A percentile compares a stretch with the other conserved stretches of the same genome.
phyloP scores from a whole-genome alignment of 2,329 filamentous ascomycete genomes.

The Lanzia echinophila region DNA sequence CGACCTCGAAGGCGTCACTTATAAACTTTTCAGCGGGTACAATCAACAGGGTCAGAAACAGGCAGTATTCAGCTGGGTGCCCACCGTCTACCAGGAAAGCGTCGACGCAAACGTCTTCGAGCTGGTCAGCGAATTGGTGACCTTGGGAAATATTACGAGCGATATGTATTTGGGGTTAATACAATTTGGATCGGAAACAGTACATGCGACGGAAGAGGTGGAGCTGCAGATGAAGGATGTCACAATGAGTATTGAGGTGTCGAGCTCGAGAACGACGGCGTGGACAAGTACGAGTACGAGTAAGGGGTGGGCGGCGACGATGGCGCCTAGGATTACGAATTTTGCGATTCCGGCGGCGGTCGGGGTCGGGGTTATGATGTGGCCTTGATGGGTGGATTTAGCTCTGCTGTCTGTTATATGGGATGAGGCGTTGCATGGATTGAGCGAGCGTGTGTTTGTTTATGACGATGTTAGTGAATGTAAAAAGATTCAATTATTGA shows the following conservation, averaged over 20 bases:
- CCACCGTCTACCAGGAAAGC: neutral
- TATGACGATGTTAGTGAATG: too few species aligned
- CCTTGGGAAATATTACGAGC: neutral
- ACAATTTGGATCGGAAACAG: conserved; percentile 3
- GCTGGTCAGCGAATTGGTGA: neutral
- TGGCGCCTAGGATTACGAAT: conserved; percentile 4
- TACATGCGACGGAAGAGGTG: neutral
- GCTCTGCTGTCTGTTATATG: too few species aligned
- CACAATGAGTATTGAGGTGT: neutral
- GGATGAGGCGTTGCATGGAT: too few species aligned
- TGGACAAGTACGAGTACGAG: conserved; percentile 1
- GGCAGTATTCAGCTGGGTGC: conserved; percentile 1
- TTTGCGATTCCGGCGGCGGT: conserved; percentile 8
- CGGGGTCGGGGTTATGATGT: conserved; percentile 1
- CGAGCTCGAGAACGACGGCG: neutral
- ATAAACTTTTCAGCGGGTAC: neutral
- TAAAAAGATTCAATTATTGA: too few species aligned
- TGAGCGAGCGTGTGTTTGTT: too few species aligned
- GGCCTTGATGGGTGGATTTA: neutral
- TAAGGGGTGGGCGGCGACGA: neutral
- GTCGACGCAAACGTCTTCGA: conserved; percentile 1
- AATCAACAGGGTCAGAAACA: conserved; percentile 7
- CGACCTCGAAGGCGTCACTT: neutral
- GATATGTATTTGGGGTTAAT: conserved; percentile 5
- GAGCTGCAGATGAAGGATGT: neutral